Evolutionary conservation across 2,329 filamentous ascomycete genomes (phyloP), one percentile per base, ranked within the genome.

Genomic region (Blastomyces parvus): DNA sequence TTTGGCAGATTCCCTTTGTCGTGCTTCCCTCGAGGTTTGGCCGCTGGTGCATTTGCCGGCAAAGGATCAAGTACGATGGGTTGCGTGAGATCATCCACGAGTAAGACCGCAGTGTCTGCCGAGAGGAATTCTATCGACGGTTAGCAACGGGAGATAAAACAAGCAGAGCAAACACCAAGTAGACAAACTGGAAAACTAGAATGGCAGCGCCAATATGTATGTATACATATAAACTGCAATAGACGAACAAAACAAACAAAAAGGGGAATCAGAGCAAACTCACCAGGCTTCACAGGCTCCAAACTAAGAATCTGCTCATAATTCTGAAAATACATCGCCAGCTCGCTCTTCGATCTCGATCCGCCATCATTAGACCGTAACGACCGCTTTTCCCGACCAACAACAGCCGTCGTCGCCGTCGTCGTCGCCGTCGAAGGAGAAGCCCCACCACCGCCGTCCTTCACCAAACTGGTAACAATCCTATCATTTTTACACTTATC

Each of bases 251-350:
- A 33, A 33, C 33, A 11, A n/a, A n/a, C n/a, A n/a, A n/a, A n/a
- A n/a, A 48, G n/a, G 8, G 5, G 17, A 13, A 40, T 40, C 38
- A 40, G 6, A 48, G n/a, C 11, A 36, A 25, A 65, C 70, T 64
- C 83, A 92, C 91, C 88, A 69, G 88, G 81, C 76, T 92, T 88
- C 70, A 88, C 88, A 48, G 87, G 85, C 66, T 90, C 87, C 72
- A 95, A 90, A 66, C 90, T 91, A 77, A 97, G 91, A 68, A 97
- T 85, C 73, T 96, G 90, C 76, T 97, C 92, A 76, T 96, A 97
- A 71, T 95, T 92, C 61, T 89, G 87, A 72, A 97, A 97, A 77
- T 96, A 97, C 58, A 86, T 84, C 46, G 91, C 88, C 65, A 97
- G 82, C 72, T 97, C 92, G 77, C 91, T 97, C 81, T 95, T 96